Evolutionary conservation across 2,329 filamentous ascomycete genomes (phyloP).

Genomic region (Fusarium scirpi): DNA sequence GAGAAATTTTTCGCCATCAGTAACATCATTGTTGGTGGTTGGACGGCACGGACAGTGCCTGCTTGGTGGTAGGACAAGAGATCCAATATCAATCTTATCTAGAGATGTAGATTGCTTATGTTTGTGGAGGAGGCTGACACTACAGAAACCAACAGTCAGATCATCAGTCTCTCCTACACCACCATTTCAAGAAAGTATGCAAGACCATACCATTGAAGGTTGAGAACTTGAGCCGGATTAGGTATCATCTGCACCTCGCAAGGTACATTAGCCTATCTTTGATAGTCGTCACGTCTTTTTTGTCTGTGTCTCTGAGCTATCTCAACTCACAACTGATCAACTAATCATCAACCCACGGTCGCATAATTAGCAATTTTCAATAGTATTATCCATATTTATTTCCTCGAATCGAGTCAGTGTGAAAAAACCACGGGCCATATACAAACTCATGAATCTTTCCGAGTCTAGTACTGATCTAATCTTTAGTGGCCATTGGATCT

Average conservation of each 20-base stretch:
- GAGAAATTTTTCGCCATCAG: neutral
- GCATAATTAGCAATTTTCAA: neutral
- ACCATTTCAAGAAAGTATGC: conserved; percentile 10
- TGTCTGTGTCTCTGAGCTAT: neutral
- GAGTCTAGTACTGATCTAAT: conserved; percentile 1
- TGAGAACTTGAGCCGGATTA: conserved; percentile 18
- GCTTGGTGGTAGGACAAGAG: conserved; percentile 11
- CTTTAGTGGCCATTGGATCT: neutral
- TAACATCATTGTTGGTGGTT: neutral
- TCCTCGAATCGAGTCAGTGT: neutral
- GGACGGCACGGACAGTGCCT: neutral
- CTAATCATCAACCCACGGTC: conserved; percentile 4
- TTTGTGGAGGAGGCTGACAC: conserved; percentile 24
- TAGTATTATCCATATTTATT: neutral
- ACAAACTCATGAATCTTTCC: neutral
- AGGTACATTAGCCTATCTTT: conserved; percentile 34
- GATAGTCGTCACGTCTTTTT: conserved; percentile 8
- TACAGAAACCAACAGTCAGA: conserved; percentile 18
- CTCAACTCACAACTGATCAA: conserved; percentile 11
- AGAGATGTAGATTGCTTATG: conserved; percentile 17
- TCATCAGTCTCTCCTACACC: conserved; percentile 28
- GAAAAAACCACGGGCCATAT: conserved; percentile 5
- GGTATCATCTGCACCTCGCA: conserved; percentile 13
- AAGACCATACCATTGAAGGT: conserved; percentile 14
- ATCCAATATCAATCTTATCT: conserved; percentile 23